phyloP scores from a whole-genome alignment of 2,329 filamentous ascomycete genomes.

The Neonectria sp. region DNA sequence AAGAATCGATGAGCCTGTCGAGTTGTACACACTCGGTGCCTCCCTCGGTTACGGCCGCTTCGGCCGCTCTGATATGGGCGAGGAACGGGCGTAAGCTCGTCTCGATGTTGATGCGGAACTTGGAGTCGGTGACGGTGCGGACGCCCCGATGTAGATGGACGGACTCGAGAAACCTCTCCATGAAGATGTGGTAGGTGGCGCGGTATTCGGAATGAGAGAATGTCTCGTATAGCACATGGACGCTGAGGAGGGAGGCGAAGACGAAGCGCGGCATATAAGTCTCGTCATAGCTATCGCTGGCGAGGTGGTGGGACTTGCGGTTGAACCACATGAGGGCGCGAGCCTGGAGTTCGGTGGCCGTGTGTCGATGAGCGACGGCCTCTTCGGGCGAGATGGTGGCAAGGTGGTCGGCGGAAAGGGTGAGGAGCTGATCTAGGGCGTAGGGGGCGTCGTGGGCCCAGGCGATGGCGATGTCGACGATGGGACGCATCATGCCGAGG shows the following conservation, averaged over 20 bases:
- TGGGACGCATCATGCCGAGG: slow-evolving; percentile 34
- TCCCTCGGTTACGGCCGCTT: neutral
- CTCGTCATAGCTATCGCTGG: slow-evolving; percentile 23
- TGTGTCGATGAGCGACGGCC: slow-evolving; percentile 43
- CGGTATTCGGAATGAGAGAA: slow-evolving; percentile 52
- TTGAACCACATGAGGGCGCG: slow-evolving; percentile 58
- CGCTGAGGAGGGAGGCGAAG: slow-evolving; percentile 59
- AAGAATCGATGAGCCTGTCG: slow-evolving; percentile 49
- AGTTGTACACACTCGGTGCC: slow-evolving; percentile 47
- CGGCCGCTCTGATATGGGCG: slow-evolving; percentile 31
- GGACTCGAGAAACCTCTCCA: slow-evolving; percentile 58
- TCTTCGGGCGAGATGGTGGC: slow-evolving; percentile 37
- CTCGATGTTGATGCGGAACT: slow-evolving; percentile 49
- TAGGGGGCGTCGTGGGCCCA: slow-evolving; percentile 56
- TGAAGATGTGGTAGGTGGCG: slow-evolving; percentile 54
- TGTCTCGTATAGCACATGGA: slow-evolving; percentile 65
- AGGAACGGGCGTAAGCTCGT: slow-evolving; percentile 34
- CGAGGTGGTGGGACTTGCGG: slow-evolving; percentile 45
- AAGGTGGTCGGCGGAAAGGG: slow-evolving; percentile 60
- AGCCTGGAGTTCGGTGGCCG: slow-evolving; percentile 61
- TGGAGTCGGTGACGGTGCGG: slow-evolving; percentile 52
- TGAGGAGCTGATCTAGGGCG: slow-evolving; percentile 63
- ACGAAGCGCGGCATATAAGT: slow-evolving; percentile 58
- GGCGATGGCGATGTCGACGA: slow-evolving; percentile 51
- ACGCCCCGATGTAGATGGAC: slow-evolving; percentile 61